Evolutionary conservation across 176 grass and related monocot genomes (phyloP).

Genomic region (Phoenix roebelenii): DNA sequence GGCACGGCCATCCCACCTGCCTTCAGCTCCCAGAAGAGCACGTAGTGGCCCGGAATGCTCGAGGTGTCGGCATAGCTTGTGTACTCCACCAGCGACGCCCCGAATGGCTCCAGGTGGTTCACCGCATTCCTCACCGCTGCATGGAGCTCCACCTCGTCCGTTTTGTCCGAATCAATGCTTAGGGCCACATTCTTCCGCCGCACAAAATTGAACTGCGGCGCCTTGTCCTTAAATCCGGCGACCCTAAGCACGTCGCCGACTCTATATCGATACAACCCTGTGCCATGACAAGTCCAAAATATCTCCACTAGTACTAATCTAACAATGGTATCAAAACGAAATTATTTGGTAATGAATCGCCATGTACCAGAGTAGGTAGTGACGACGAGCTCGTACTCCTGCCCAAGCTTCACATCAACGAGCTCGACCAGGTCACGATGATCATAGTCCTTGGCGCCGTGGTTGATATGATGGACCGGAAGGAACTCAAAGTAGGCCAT

Average conservation of each 20-base stretch:
- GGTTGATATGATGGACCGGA: conserved; percentile 21
- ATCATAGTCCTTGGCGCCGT: conserved; percentile 21
- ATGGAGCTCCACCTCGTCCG: conserved; percentile 94
- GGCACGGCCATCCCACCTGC: conserved; percentile 46
- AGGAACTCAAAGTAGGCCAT: conserved; percentile 98
- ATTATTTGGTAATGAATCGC: too few relatives aligned
- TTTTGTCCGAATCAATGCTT: conserved; percentile 90
- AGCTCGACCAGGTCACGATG: conserved; percentile 66
- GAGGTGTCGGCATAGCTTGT: conserved; percentile 77
- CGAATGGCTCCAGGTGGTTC: conserved; percentile 73
- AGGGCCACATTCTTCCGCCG: conserved; percentile 90
- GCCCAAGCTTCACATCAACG: conserved; percentile 64
- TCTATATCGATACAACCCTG: conserved; percentile 87
- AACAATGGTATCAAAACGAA: too few relatives aligned
- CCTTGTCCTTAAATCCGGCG: conserved; percentile 81
- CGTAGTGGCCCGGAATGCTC: conserved; percentile 83
- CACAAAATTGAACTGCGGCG: conserved; percentile 80
- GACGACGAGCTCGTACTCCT: conserved; percentile 90
- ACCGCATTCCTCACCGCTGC: conserved; percentile 60
- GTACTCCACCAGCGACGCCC: conserved; percentile 80
- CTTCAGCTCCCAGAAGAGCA: conserved; percentile 85
- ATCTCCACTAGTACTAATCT: too few relatives aligned
- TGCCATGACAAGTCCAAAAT: too few relatives aligned
- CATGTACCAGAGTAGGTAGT: conserved; percentile 77
- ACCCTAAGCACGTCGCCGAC: conserved; percentile 90